Evolutionary conservation across 306 rosid genomes (phyloP), one percentile per base, ranked within the genome.

Genomic region (Abrus pulchellus): DNA sequence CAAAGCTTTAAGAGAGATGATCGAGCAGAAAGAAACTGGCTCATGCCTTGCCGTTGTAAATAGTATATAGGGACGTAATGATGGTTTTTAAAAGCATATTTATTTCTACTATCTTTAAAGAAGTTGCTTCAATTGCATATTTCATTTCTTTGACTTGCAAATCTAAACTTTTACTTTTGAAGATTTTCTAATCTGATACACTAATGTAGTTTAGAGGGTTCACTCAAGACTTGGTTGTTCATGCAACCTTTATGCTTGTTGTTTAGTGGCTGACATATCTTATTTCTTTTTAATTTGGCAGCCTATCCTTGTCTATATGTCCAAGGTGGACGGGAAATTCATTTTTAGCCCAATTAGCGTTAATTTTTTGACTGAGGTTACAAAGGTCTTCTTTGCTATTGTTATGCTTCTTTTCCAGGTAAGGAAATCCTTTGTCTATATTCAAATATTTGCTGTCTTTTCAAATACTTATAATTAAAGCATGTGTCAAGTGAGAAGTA

Each of bases 321-420:
- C 94, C 87, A 96, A 96, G 90, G 99, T 96, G 80, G 98, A 96
- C 89, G 99, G 99, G 68, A 93, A 90, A 81, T 96, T 93, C 93
- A 91, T 88, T 72, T 96, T 96, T 83, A 96, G 98, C 88, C 99
- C 99, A 6, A 89, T 96, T 62, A 96, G 99, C 78, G 99, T 96
- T 83, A 96, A 96, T 88, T 96, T 96, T 87, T 90, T 96, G 89
- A 96, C 97, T 5, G 99, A 96, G 87, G 5, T 86, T 74, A 56
- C 99, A 11, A 96, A 96, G 89, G 94, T 96, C 77, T 44, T 93
- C 78, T 96, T 96, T 85, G 99, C 99, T 70, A 74, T 96, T 82
- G 84, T 93, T 36, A 96, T 96, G 99, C 97, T 96, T 71, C 32
- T 93, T 50, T 5, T 90, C 81, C 97, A 96, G 98, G 99, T 96